Base-by-base conservation (phyloP, 2,329 filamentous ascomycete species). In the Ophiostoma piceae region DNA sequence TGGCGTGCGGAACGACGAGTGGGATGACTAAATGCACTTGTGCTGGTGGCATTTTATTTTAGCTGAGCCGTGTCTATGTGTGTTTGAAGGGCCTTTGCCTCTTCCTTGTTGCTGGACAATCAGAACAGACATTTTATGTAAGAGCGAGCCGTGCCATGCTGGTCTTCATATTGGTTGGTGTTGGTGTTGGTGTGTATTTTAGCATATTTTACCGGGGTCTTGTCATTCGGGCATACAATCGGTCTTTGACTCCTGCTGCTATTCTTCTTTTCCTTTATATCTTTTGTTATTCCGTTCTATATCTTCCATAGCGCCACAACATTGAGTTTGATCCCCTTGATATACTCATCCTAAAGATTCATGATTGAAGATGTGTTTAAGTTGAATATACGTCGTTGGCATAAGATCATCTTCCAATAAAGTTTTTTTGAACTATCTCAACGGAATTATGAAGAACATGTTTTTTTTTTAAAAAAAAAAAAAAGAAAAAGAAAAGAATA, bases 1-100 rank as follows among this genome's bases (percentile, higher is more conserved):
- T 37, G 74, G 73, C 32, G 70, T 75, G 43, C 73, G 73, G 32
- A 74, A 74, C 64, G 73, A 75, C 57, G 74, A 75, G 54, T 75
- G 74, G 74, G 62, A 70, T 3, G 71, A 73, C 19, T 74, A 64
- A 70, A 37, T 8, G 1, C 16, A 32, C 2, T n/a, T 12, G n/a
- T 4, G 35, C n/a, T n/a, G 62, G 35, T 22, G 16, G 11, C 16
- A 35, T 35, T 8, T 64, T 9, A 29, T 19, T 26, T 35, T 22
- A 39, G 19, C 22, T 60, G n/a, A n/a, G 22, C 8, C n/a, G 16
- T 60, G 57, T 14, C 29, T 67, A 19, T 66, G 26, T 60, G 19
- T 26, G 32, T 29, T 32, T 22, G 35, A 26, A 16, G 32, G 32
- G 32, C 12, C 16, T 35, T n/a, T 35, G 26, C 32, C 60, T 64